Percentiles rank a stretch among this genome's conserved stretches.
Evolutionary conservation across 495 filamentous ascomycete genomes (phyloP).

Genomic region (Trichocladium uniseriatum): DNA sequence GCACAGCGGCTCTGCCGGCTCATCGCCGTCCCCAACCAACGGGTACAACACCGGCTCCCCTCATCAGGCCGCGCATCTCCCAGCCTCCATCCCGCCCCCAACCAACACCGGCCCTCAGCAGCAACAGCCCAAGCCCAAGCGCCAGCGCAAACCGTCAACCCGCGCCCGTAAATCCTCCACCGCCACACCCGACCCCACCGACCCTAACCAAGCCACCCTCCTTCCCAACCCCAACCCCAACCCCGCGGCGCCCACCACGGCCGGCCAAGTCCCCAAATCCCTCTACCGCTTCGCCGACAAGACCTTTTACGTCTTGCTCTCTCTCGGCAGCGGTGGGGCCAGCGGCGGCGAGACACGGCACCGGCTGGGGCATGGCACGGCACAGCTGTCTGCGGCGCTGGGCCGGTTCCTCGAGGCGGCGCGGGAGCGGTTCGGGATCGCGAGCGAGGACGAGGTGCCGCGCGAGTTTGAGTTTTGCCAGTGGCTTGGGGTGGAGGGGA

Average conservation of each 20-base stretch:
- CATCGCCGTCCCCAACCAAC: not conserved
- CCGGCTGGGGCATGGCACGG: not conserved
- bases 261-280: not conserved
- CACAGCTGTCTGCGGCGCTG: not conserved
- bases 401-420: not conserved
- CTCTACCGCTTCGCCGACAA: constrained; percentile 3
- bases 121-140: not conserved
- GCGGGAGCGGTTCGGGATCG: not conserved
- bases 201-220: not conserved
- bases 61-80: not conserved
- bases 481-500: constrained; percentile 1
- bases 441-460: not conserved
- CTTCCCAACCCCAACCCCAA: not conserved
- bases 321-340: not conserved
- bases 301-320: constrained; percentile 2
- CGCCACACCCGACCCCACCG: not conserved
- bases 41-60: not conserved
- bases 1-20: too few species aligned
- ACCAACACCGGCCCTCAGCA: not conserved
- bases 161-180: constrained; percentile 4
- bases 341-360: not conserved
- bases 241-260: not conserved
- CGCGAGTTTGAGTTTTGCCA: not conserved
- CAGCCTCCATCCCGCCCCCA: not conserved
- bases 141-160: not conserved